Base-by-base conservation (phyloP, 2,329 filamentous ascomycete species). In the Tympanopsis confertula region DNA sequence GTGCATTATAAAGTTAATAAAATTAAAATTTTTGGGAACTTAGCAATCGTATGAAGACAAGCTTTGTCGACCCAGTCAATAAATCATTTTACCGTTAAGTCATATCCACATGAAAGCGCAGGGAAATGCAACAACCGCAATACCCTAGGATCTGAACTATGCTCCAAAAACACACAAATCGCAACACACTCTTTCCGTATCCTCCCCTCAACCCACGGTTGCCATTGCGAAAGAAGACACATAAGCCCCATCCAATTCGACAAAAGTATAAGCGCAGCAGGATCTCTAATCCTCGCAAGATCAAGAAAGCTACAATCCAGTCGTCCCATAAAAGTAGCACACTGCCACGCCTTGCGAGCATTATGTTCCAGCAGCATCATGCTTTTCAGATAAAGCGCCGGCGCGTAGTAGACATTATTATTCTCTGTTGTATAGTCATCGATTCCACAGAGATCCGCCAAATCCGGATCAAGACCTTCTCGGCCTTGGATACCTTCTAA, bases 221-320 rank as follows among this genome's bases (percentile, higher is more conserved):
- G 47, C 45, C 47, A 55, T 33, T 53, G 36, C 4, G 50, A 44
- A 3, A 54, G 7, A 1, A 36, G 37, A 22, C 52, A 55, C 52
- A 55, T 54, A 2, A 52, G 43, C 1, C 49, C 52, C 45, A 55
- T 51, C 53, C 53, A 56, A 13, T 53, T 42, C 4, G 47, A 48
- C 22, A 56, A 33, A 5, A 56, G 44, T 1, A 54, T 26, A 5
- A 56, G 38, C n/a, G 51, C 52, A 5, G 44, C 41, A 0, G 45
- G 39, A 36, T 56, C 52, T 20, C 49, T 45, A n/a, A 38, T 28
- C 19, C 46, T 41, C 2, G 53, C 26, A 2, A 55, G 40, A 14
- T 42, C 41, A 14, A 53, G 38, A 29, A 52, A 55, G 7, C 44
- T 39, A n/a, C 41, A 44, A 3, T 48, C 44, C 24, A 56, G 35